phyloP scores from a whole-genome alignment of 768 basidiomycete genomes.

The Lactarius psammicola region DNA sequence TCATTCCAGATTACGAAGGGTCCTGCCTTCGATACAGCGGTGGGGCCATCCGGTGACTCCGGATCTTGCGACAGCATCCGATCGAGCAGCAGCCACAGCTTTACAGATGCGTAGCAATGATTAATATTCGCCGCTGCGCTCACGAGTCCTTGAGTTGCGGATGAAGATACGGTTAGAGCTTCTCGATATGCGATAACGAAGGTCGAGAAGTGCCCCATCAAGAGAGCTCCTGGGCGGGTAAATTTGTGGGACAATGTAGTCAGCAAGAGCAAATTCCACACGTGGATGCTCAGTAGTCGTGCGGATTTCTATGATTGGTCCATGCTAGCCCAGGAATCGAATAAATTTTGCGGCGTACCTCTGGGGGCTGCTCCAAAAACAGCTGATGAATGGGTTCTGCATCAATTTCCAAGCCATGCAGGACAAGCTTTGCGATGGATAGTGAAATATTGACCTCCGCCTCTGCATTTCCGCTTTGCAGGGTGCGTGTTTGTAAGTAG shows the following conservation, averaged over 20 bases:
- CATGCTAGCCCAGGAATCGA: neutral
- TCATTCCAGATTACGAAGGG: constrained; percentile 65
- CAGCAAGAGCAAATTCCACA: constrained; percentile 65
- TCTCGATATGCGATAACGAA: constrained; percentile 51
- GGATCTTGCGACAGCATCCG: constrained; percentile 34
- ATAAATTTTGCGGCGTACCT: constrained; percentile 5
- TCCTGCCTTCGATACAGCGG: constrained; percentile 26
- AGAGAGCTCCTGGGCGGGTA: constrained; percentile 39
- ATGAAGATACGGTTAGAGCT: constrained; percentile 34
- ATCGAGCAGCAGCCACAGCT: constrained; percentile 67
- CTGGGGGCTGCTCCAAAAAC: constrained; percentile 34
- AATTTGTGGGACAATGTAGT: constrained; percentile 46
- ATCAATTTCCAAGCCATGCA: constrained; percentile 47
- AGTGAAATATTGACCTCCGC: constrained; percentile 51
- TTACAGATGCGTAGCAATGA: constrained; percentile 65
- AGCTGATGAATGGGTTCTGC: constrained; percentile 42
- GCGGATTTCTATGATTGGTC: constrained; percentile 9
- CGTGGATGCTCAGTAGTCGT: constrained; percentile 44
- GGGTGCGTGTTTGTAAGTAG: constrained; percentile 33
- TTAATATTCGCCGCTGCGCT: constrained; percentile 54
- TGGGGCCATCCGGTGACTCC: constrained; percentile 14
- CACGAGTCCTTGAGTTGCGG: constrained; percentile 40
- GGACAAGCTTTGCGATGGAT: constrained; percentile 50
- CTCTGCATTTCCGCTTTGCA: constrained; percentile 42
- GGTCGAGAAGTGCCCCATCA: constrained; percentile 50